Evolutionary conservation across 2,329 filamentous ascomycete genomes (phyloP), one percentile per base, ranked within the genome.

Genomic region (Furcasterigmium furcatum): DNA sequence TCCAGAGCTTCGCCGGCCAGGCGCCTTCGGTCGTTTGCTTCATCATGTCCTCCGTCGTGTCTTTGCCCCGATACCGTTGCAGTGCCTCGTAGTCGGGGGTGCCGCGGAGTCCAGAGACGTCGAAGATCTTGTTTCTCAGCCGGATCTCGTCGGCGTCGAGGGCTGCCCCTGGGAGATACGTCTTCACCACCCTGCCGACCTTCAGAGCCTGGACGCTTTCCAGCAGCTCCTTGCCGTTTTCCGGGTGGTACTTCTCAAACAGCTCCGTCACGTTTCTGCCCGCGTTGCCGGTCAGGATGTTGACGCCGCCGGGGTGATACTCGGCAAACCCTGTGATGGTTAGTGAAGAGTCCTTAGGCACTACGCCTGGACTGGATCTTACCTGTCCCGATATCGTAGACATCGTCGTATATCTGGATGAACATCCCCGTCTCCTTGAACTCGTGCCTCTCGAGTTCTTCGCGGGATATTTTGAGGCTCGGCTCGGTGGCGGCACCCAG

Each of bases 341-440:
- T n/a, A n/a, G n/a, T n/a, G n/a, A n/a, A 46, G 34, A 18, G 2
- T 4, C 19, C 13, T 7, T 3, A 18, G 2, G 8, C 6, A 10
- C 5, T 7, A 7, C 2, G 3, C 18, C 21, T 1, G 9, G n/a
- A n/a, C 10, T 2, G 3, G 2, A 40, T 38, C 41, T 36, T 10
- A 51, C 51, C 38, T 9, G 47, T 51, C 7, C n/a, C 16, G 8
- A 52, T 45, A 22, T 54, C 43, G 41, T 54, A 54, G 3, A 54
- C 47, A 21, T 46, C 44, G 4, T 27, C 38, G 3, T 44, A 41
- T 9, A 54, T 40, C 4, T 40, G 32, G 9, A 49, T 34, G 2
- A 48, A 52, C 38, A 47, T 42, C 9, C 42, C 25, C 19, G 38
- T 46, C 16, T 45, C 38, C n/a, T 20, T 34, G 18, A 46, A 45